phyloP scores from a whole-genome alignment of 129 eudicot species.

The Pseudognaphalium luteoalbum region DNA sequence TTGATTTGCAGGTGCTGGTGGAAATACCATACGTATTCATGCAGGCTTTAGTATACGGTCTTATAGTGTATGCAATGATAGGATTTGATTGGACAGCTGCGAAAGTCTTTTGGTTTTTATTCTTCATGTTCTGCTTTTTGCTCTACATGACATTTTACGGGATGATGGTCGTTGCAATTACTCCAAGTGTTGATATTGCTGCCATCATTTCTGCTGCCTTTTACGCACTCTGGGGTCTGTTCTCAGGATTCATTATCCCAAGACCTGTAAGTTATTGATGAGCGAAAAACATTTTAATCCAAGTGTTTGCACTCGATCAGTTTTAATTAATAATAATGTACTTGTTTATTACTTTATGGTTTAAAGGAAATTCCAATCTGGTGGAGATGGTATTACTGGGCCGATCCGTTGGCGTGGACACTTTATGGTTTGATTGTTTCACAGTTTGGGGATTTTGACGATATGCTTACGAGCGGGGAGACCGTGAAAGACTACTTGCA shows the following conservation, averaged over 20 bases:
- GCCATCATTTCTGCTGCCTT: slow-evolving; percentile 56
- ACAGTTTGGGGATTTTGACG: slow-evolving; percentile 49
- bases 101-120: slow-evolving; percentile 76
- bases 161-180: slow-evolving; percentile 83
- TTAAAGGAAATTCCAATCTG: slow-evolving; percentile 60
- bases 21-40: slow-evolving; percentile 68
- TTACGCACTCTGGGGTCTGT: slow-evolving; percentile 58
- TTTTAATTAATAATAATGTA: no score
- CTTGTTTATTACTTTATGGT: neutral
- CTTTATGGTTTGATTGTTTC: slow-evolving; percentile 58
- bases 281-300: neutral
- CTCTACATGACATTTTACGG: slow-evolving; percentile 79
- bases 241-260: slow-evolving; percentile 78
- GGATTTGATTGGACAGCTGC: slow-evolving; percentile 74
- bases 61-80: slow-evolving; percentile 80
- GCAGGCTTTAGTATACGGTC: slow-evolving; percentile 51
- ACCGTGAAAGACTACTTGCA: slow-evolving; percentile 29
- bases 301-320: neutral
- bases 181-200: slow-evolving; percentile 73
- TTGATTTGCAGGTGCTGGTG: slow-evolving; percentile 51
- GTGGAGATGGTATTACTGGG: slow-evolving; percentile 89
- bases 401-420: slow-evolving; percentile 62
- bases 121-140: slow-evolving; percentile 68
- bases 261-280: slow-evolving; percentile 43
- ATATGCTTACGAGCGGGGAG: slow-evolving; percentile 5